Base-by-base conservation (phyloP, 768 basidiomycete species). In the Hysterangium stoloniferum region DNA sequence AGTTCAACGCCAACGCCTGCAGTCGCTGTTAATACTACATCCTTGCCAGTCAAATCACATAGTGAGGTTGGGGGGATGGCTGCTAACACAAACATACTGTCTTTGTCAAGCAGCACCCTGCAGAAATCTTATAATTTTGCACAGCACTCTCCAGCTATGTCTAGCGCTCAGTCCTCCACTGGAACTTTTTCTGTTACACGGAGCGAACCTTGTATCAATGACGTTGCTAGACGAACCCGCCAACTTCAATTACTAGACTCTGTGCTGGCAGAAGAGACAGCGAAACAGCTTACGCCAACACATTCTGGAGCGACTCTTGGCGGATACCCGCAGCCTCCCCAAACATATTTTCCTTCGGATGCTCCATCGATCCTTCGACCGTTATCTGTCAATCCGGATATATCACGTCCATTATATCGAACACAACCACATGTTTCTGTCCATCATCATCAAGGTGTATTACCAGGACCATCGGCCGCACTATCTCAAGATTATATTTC, bases 171-270 rank as follows among this genome's bases (percentile, higher is more conserved):
- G n/a, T n/a, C n/a, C n/a, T n/a, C n/a, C n/a, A n/a, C n/a, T n/a
- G n/a, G n/a, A n/a, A n/a, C n/a, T n/a, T n/a, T n/a, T n/a, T n/a
- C n/a, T n/a, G n/a, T n/a, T n/a, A n/a, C n/a, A n/a, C n/a, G n/a
- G n/a, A n/a, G n/a, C n/a, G n/a, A n/a, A n/a, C n/a, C n/a, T 42
- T 32, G n/a, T 11, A 19, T n/a, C 22, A 40, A 40, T 4, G 38
- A 15, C 11, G 20, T 40, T 17, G 20, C 24, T 1, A 40, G 43
- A 24, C 49, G 49, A 17, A 32, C 37, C 11, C 40, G 31, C 31
- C 49, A 51, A 20, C 38, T 51, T 17, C 49, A 51, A 40, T 22
- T 51, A 34, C 28, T 51, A 41, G 49, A 51, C 22, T 41, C 38
- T 7, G 37, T 51, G 19, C 29, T 51, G 37, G 49, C 49, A 11